phyloP scores from a whole-genome alignment of 495 filamentous ascomycete genomes.

The Umbilicaria muhlenbergii region DNA sequence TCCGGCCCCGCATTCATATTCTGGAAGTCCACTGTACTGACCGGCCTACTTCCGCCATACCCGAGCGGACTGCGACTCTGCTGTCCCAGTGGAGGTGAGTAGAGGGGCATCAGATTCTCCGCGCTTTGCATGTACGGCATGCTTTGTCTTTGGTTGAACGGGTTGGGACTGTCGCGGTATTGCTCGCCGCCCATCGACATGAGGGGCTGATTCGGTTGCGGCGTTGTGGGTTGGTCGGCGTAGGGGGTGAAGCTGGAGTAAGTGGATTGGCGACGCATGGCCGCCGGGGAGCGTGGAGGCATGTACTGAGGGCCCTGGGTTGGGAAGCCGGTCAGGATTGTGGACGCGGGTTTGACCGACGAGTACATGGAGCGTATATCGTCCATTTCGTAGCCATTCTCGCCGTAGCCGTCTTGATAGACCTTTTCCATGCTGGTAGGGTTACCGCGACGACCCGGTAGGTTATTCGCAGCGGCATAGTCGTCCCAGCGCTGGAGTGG shows the following conservation, averaged over 20 bases:
- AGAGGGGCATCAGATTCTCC: constrained; percentile 40
- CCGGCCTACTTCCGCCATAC: constrained; percentile 37
- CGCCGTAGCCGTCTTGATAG: constrained; percentile 23
- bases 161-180: constrained; percentile 28
- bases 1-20: constrained; percentile 49
- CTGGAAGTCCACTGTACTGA: constrained; percentile 64
- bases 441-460: constrained; percentile 77
- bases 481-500: constrained; percentile 96
- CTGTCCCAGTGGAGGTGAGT: constrained; percentile 24
- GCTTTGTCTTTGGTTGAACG: constrained; percentile 30
- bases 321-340: constrained; percentile 72
- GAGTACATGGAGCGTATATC: constrained; percentile 96
- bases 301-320: constrained; percentile 41
- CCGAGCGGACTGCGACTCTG: constrained; percentile 37
- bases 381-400: constrained; percentile 70
- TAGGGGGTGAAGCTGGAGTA: constrained; percentile 38
- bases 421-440: constrained; percentile 46
- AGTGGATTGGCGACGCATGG: constrained; percentile 46
- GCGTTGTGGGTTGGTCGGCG: constrained; percentile 30
- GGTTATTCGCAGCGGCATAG: constrained; percentile 78
- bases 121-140: constrained; percentile 37
- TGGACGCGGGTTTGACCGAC: constrained; percentile 82
- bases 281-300: constrained; percentile 64
- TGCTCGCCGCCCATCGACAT: constrained; percentile 48
- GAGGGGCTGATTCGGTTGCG: constrained; percentile 31